phyloP scores from a whole-genome alignment of 1,284 basidiomycete genomes.

The Gomphus bonarii region DNA sequence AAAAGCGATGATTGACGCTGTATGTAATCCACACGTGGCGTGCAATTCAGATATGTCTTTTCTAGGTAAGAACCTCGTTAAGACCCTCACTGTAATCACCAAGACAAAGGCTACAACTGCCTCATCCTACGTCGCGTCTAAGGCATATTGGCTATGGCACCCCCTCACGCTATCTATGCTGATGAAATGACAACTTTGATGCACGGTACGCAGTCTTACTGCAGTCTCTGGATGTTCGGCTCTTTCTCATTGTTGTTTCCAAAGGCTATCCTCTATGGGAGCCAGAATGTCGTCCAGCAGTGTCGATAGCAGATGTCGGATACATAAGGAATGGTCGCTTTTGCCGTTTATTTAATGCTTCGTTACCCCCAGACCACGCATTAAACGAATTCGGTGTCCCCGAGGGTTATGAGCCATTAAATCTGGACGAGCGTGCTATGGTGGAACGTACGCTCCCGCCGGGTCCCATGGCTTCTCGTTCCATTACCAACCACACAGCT shows the following conservation, averaged over 20 bases:
- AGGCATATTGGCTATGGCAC: neutral
- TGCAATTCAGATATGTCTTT: too few relatives aligned
- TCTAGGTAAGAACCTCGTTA: too few relatives aligned
- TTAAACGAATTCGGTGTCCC: conserved; percentile 9
- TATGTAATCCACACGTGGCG: too few relatives aligned
- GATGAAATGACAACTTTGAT: conserved; percentile 8
- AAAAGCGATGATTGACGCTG: too few relatives aligned
- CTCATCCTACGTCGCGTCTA: too few relatives aligned
- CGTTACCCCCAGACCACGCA: conserved; percentile 1
- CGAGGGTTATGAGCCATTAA: conserved; percentile 7
- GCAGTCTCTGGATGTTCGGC: neutral
- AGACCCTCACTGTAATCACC: too few relatives aligned
- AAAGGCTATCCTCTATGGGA: conserved; percentile 10
- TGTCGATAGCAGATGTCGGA: conserved; percentile 9
- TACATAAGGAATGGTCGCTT: conserved; percentile 9
- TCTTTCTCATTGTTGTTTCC: neutral
- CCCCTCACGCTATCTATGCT: conserved; percentile 5
- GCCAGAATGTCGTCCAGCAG: conserved; percentile 3
- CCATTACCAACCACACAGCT: neutral
- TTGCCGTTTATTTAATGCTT: conserved; percentile 9
- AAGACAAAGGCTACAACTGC: neutral
- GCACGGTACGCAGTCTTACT: conserved; percentile 1
- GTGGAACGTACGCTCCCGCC: neutral
- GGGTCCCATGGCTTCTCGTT: conserved; percentile 5
- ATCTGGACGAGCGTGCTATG: conserved; percentile 7